Evolutionary conservation across 768 basidiomycete genomes (phyloP).

Genomic region (Mycena chlorophos): DNA sequence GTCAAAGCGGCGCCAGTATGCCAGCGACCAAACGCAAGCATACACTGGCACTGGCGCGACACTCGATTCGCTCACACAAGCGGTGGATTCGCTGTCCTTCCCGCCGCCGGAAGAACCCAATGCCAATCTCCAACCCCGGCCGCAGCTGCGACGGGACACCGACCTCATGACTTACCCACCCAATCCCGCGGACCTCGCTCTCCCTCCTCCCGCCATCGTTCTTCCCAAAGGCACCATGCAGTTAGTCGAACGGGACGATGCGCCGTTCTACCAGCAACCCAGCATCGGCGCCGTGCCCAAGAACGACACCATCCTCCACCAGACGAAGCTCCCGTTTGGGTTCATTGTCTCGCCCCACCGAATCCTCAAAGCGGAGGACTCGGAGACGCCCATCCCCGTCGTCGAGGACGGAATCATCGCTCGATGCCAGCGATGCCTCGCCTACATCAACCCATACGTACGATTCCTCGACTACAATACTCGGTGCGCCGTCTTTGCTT

Average conservation of each 20-base stretch:
- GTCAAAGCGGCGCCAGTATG: constrained; percentile 55
- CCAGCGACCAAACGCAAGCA: constrained; percentile 55
- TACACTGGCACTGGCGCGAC: constrained; percentile 40
- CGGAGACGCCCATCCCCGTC: constrained; percentile 47
- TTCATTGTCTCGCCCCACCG: constrained; percentile 60
- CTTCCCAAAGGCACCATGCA: constrained; percentile 47
- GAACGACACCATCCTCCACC: constrained; percentile 52
- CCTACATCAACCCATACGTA: constrained; percentile 69
- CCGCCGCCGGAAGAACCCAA: background rate
- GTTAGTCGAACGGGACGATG: background rate
- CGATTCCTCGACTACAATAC: constrained; percentile 66
- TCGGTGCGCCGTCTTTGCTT: constrained; percentile 39
- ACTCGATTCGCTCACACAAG: constrained; percentile 23
- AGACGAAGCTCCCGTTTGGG: constrained; percentile 58
- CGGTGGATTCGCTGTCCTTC: constrained; percentile 26
- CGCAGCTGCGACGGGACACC: constrained; percentile 47
- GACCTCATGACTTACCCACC: constrained; percentile 62
- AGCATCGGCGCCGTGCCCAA: constrained; percentile 61
- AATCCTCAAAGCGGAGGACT: constrained; percentile 44
- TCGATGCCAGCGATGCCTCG: constrained; percentile 57
- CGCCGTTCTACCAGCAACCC: constrained; percentile 52
- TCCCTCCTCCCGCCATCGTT: constrained; percentile 54
- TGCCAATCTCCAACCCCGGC: constrained; percentile 31
- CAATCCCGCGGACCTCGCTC: constrained; percentile 52
- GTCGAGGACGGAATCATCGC: constrained; percentile 61